Conservation (phyloP, 176 grass and related monocot species). For the Aegilops speltoides region DNA sequence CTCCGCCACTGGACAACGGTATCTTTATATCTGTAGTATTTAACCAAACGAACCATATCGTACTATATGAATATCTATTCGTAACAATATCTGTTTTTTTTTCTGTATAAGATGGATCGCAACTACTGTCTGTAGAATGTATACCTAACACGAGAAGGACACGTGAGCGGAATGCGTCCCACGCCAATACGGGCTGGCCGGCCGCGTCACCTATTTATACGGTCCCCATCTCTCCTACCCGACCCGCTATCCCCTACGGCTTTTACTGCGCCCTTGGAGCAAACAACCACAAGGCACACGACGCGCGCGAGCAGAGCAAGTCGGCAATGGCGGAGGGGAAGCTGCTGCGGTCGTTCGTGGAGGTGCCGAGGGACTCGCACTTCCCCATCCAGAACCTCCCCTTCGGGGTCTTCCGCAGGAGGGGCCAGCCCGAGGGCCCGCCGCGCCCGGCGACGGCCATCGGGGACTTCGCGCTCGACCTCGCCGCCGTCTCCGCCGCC, state of each 20-base stretch:
- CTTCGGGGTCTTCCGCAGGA: constrained; percentile 74
- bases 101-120: too few relatives aligned
- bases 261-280: neutral
- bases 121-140: too few relatives aligned
- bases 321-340: constrained; percentile 35
- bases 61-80: too few relatives aligned
- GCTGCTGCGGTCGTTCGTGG: constrained; percentile 81
- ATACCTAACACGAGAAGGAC: too few relatives aligned
- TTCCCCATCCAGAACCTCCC: constrained; percentile 98
- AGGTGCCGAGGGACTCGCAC: constrained; percentile 71
- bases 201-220: neutral
- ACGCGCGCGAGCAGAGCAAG: neutral
- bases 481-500: constrained; percentile 69
- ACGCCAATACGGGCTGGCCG: too few relatives aligned
- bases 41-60: too few relatives aligned
- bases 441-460: constrained; percentile 86
- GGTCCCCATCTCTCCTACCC: neutral
- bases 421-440: constrained; percentile 2
- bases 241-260: neutral
- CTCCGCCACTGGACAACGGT: too few relatives aligned
- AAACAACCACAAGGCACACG: neutral
- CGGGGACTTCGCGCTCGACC: constrained; percentile 83
- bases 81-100: too few relatives aligned
- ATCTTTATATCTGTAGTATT: too few relatives aligned
- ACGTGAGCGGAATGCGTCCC: too few relatives aligned